Base-by-base conservation (phyloP, 2,329 filamentous ascomycete genomes). In the Phyllosticta citriasiana region DNA sequence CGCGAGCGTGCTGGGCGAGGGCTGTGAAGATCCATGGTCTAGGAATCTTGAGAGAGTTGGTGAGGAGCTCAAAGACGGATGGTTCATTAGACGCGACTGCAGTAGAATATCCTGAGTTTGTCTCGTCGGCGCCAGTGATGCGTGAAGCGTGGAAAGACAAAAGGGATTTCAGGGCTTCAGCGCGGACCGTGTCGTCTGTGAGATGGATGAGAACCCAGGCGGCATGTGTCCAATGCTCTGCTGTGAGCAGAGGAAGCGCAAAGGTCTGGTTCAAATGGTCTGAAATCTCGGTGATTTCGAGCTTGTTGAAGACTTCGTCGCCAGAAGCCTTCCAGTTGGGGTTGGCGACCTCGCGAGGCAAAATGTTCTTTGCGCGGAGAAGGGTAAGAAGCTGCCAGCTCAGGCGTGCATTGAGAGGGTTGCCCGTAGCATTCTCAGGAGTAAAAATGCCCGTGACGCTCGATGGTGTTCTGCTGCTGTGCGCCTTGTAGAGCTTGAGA, bases 11-110 rank as follows among this genome's bases (percentile, higher is more conserved):
- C 14, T 93, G 80, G 12, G 92, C 92, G 70, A 92, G 89, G 19
- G 94, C 90, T 63, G 90, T 84, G 85, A 89, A 96, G 57, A 97
- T 81, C 91, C 93, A 96, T 3, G 82, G 73, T 1, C 80, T 74
- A 0, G 93, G 91, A 52, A 97, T 83, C 30, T 59, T 52, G 35
- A 62, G 60, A 24, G 25, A 26, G 14, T 25, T 35, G 47, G 56
- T 61, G 12, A 63, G 61, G 52, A 55, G 24, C 2, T 47, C 27
- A 24, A 60, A 62, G 25, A 51, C 53, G 25, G 60, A 25, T n/a
- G 27, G 27, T 30, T 8, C 27, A 35, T 57, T 50, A n/a, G 59
- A 57, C 10, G 27, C 59, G 16, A 53, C 58, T 8, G 27, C 27
- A 6, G 40, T 47, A n/a, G 40, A n/a, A n/a, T 47, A 16, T 14